Evolutionary conservation across 225 moss, liverwort and hornwort genomes (phyloP).

Genomic region (Ulota crispa): DNA sequence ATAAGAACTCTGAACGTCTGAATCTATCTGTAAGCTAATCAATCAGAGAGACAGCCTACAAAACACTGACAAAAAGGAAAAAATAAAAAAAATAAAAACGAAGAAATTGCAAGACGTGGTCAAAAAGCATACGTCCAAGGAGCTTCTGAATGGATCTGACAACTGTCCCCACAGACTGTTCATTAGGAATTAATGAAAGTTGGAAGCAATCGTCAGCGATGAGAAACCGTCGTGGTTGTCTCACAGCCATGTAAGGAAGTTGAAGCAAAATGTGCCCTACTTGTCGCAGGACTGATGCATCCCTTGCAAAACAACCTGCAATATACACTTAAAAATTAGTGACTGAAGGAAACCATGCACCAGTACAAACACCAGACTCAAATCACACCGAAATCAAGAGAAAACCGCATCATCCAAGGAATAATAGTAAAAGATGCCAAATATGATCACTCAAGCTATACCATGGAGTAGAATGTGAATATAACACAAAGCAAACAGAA

Average conservation of each 20-base stretch:
- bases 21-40: not conserved
- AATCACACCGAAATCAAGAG: constrained; percentile 17
- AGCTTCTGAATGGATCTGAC: constrained; percentile 81
- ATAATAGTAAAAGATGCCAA: not conserved
- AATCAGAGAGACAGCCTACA: not conserved
- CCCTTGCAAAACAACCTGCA: constrained; percentile 91
- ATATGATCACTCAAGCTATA: not conserved
- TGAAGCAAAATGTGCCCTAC: constrained; percentile 94
- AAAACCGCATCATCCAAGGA: not conserved
- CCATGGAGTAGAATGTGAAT: not conserved
- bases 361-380: not conserved
- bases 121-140: constrained; percentile 78
- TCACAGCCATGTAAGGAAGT: constrained; percentile 76
- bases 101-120: constrained; percentile 15
- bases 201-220: constrained; percentile 93
- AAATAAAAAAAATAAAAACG: not conserved
- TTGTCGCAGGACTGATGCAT: constrained; percentile 80
- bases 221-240: constrained; percentile 81
- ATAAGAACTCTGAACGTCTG: not conserved
- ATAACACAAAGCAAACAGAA: not conserved
- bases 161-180: constrained; percentile 60
- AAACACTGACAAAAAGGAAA: not conserved
- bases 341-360: not conserved
- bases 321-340: constrained; percentile 17
- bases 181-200: constrained; percentile 62